A percentile compares a stretch with the other conserved stretches of the same genome.
Conservation (phyloP, 129 eudicot genomes). For the Erigeron canadensis region DNA sequence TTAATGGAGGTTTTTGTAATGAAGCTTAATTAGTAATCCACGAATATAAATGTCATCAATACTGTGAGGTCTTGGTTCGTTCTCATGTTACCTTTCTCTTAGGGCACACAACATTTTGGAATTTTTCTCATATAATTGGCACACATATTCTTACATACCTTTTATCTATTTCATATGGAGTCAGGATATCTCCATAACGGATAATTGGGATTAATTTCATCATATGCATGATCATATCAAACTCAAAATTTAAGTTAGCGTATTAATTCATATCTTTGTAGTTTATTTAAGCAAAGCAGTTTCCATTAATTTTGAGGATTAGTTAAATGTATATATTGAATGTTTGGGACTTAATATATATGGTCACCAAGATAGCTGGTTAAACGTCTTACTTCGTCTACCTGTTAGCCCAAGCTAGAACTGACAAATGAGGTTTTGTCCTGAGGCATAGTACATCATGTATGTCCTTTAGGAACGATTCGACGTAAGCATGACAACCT, state of each 20-base stretch:
- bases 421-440: not conserved
- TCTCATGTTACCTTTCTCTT: constrained; percentile 34
- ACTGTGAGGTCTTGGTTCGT: constrained; percentile 44
- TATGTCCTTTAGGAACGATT: not conserved
- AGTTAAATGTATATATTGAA: too few relatives aligned
- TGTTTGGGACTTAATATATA: not conserved
- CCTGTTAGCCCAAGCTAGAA: not conserved
- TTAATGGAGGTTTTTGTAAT: constrained; percentile 35
- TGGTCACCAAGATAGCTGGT: not conserved
- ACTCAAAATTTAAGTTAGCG: not conserved
- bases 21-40: constrained; percentile 34
- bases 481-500: not conserved
- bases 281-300: not conserved
- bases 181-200: not conserved
- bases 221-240: too few relatives aligned
- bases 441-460: not conserved
- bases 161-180: constrained; percentile 6
- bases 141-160: not conserved
- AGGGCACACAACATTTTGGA: constrained; percentile 45
- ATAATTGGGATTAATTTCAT: not conserved
- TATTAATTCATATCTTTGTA: too few relatives aligned
- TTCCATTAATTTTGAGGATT: not conserved
- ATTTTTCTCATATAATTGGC: constrained; percentile 24
- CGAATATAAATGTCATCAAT: constrained; percentile 19
- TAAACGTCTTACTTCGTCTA: not conserved